These are phyloP conservation scores for Nicotiana rustica DNA, from an alignment of 305 asterid genomes.

Conservation along the genomic window DNA sequence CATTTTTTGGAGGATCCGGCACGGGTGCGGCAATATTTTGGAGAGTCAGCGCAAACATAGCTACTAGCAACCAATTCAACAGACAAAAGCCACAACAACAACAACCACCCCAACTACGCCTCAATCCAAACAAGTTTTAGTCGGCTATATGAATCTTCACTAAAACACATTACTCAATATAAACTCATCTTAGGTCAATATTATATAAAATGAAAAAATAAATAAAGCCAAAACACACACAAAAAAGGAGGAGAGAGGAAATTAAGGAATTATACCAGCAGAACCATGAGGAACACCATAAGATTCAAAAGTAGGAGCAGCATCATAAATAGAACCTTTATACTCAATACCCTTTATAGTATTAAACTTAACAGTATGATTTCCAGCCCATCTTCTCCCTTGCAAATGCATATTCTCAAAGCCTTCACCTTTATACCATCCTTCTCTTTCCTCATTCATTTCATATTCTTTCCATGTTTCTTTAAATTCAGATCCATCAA, in stretches of 20 bases:
- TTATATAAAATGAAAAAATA: too few species aligned
- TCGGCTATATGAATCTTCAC: too few species aligned
- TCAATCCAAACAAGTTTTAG: too few species aligned
- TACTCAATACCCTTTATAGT: conserved; percentile 65
- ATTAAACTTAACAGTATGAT: conserved; percentile 62
- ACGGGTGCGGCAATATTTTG: too few species aligned
- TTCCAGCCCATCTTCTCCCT: conserved; percentile 97
- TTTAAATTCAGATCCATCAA: conserved; percentile 71
- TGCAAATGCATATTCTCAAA: conserved; percentile 89
- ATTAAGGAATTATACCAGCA: conserved; percentile 55
- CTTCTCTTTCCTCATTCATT: conserved; percentile 79
- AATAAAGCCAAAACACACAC: neutral
- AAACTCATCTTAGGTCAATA: too few species aligned
- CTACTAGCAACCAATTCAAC: conserved; percentile 23
- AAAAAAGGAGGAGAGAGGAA: neutral
- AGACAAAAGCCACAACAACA: neutral
- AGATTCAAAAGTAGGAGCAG: conserved; percentile 80
- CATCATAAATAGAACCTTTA: conserved; percentile 87
- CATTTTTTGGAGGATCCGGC: too few species aligned
- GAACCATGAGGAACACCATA: conserved; percentile 93
- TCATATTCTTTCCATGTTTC: conserved; percentile 87
- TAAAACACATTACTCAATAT: too few species aligned
- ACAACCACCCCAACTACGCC: neutral
- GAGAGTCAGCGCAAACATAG: too few species aligned
- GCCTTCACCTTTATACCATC: conserved; percentile 86